Evolutionary conservation across 2,329 filamentous ascomycete genomes (phyloP), one percentile per base, ranked within the genome.

Genomic region (Cercospora zeina): DNA sequence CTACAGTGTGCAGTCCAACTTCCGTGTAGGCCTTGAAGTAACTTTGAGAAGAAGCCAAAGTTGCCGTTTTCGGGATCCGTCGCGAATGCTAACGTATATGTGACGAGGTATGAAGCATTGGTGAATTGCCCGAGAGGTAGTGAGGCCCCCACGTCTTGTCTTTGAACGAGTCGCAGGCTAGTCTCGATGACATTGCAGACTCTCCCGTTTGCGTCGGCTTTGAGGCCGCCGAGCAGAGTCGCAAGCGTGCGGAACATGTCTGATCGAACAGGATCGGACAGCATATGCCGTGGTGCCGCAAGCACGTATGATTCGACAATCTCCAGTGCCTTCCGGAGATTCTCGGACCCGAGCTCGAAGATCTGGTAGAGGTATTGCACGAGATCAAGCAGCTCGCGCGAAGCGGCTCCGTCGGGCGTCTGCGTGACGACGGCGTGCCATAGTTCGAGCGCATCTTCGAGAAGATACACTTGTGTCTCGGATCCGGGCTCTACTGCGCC

Each of bases 371-470:
- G 72, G 61, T 79, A 77, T 5, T 74, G 75, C 4, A 78, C 70
- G 0, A 82, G 70, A 24, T 74, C 71, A 7, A 82, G 68, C 0
- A 81, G 71, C 24, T 80, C 77, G 1, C 73, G 70, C 1, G 78
- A 75, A 3, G 76, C 72, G n/a, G 77, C 69, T 9, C 61, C 56
- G 42, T 75, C 69, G 14, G 79, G 75, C 53, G 79, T 86, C 6
- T 87, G 83, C n/a, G 83, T 81, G 0, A 91, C 85, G 10, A 97
- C 86, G 1, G 89, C 85, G 34, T 84, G 83, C 93, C 93, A 97
- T 2, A 99, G 83, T 60, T 97, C 93, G 13, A 97, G 80, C 0
- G 91, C 90, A 74, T 99, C 95, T 65, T 97, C 95, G 11, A 96
- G 85, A 10, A 99, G 84, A 71, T 96, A 95, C 1, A 93, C 78